Conservation (phyloP, 106 monocot species). For the Alisma plantagoaquatica region DNA sequence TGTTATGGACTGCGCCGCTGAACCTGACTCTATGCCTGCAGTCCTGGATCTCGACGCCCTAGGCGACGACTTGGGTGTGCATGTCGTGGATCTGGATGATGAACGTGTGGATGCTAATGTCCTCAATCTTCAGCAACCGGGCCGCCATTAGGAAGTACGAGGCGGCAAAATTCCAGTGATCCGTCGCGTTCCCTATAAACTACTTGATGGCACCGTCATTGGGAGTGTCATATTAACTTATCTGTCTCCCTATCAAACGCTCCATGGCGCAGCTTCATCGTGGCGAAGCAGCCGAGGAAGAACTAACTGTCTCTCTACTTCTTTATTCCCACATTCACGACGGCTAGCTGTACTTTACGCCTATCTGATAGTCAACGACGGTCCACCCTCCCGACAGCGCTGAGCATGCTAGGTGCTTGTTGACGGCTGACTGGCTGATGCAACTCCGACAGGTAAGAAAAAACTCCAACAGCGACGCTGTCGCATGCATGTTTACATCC, state of each 20-base stretch:
- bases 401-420: too few relatives aligned
- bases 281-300: conserved; percentile 93
- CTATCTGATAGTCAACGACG: too few relatives aligned
- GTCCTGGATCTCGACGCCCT: conserved; percentile 88
- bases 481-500: too few relatives aligned
- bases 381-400: conserved; percentile 98
- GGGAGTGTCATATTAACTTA: conserved; percentile 85
- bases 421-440: too few relatives aligned
- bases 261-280: conserved; percentile 97
- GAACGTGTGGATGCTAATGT: conserved; percentile 95
- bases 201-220: conserved; percentile 98
- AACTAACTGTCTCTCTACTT: conserved; percentile 88
- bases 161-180: conserved; percentile 92
- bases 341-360: too few relatives aligned
- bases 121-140: conserved; percentile 46
- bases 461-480: too few relatives aligned
- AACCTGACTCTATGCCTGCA: conserved; percentile 91
- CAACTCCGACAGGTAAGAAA: too few relatives aligned
- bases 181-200: conserved; percentile 98
- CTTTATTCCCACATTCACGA: conserved; percentile 84
- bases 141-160: too few relatives aligned
- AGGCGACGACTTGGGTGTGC: conserved; percentile 49
- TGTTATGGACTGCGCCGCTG: conserved; percentile 94
- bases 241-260: conserved; percentile 84
- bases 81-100: conserved; percentile 87